Evolutionary conservation across 768 basidiomycete genomes (phyloP), one percentile per base, ranked within the genome.

Genomic region (Pulveroboletus sp.): DNA sequence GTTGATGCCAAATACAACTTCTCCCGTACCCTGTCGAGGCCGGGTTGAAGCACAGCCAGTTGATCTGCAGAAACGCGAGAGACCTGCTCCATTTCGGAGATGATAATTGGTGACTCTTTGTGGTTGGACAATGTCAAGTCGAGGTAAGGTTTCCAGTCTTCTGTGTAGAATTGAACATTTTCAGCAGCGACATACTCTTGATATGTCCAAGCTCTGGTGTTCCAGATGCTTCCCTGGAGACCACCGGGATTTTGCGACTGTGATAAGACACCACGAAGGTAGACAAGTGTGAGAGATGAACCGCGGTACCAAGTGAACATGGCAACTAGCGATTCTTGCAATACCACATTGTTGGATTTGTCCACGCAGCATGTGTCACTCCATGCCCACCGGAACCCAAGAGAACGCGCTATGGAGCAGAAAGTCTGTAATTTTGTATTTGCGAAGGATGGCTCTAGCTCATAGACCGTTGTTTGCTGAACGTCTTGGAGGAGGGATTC

Each of bases 291-390:
- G 6, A 55, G 27, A 11, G 27, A 29, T 9, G 27, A 29, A 5
- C 27, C 27, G 27, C 27, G 27, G 12, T 29, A 29, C 54, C 52
- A 55, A 0, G 20, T 40, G 40, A 55, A 55, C 53, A 55, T 49
- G 8, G 54, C 44, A 4, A 53, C 48, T n/a, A 58, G n/a, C 1
- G 56, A 53, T 20, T 58, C 55, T 20, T 53, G 41, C n/a, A 38
- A 19, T 6, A 47, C 51, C 16, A 41, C 43, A 1, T 29, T 31
- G 17, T 41, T 5, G 2, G 51, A 7, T 29, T 29, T 29, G 27
- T 29, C 27, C 2, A 29, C 27, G 27, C 27, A 29, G 27, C 27
- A 29, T 29, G 27, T 29, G 8, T 29, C 27, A 29, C 27, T 29
- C 27, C 27, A 29, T 29, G 27, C 27, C 27, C 55, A 58, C 6